phyloP scores from a whole-genome alignment of 2,329 filamentous ascomycete genomes.

The Trichoderma aggressivum region DNA sequence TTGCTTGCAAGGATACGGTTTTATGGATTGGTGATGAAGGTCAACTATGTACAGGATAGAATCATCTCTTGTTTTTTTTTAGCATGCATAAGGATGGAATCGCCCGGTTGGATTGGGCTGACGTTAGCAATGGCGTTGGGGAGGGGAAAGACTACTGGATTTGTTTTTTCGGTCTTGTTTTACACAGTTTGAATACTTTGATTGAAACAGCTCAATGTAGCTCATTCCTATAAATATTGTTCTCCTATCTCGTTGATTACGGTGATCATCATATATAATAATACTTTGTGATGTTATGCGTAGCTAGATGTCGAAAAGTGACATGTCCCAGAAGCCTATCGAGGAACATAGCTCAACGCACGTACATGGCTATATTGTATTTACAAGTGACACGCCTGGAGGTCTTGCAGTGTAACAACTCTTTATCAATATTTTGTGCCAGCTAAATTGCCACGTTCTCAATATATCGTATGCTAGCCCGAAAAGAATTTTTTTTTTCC shows the following conservation, averaged over 20 bases:
- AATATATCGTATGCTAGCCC: neutral
- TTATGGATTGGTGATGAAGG: neutral
- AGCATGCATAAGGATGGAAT: slow-evolving; percentile 2
- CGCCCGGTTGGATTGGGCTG: neutral
- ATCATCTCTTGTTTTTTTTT: neutral
- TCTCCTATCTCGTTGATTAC: neutral
- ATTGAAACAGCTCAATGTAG: neutral
- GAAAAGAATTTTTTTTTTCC: neutral
- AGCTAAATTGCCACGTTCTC: neutral
- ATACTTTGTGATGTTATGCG: neutral
- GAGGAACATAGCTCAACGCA: neutral
- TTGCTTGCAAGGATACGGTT: neutral
- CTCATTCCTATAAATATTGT: neutral
- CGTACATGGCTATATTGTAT: neutral
- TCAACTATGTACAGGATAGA: neutral
- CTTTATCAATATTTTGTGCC: neutral
- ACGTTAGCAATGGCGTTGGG: slow-evolving; percentile 12
- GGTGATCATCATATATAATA: neutral
- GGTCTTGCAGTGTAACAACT: neutral
- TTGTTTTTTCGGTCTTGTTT: neutral
- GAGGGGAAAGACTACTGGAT: neutral
- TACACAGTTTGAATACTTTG: neutral
- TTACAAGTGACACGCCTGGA: neutral
- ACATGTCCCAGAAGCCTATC: neutral
- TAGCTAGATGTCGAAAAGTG: neutral